Conservation (phyloP, 768 basidiomycete genomes). For the Leucosporidium scottii region DNA sequence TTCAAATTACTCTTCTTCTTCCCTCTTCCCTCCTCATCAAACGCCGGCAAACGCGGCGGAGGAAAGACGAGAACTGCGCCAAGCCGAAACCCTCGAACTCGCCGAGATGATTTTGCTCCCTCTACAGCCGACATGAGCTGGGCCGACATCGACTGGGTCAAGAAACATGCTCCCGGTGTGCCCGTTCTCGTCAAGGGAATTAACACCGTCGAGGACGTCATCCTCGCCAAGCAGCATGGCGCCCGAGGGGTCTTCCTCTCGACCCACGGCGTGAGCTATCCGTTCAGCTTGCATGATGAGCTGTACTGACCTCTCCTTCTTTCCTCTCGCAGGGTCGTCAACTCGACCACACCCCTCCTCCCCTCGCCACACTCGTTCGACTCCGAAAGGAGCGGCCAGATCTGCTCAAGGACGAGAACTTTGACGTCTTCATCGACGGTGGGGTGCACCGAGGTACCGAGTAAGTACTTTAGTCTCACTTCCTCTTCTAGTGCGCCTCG, state of each 20-base stretch:
- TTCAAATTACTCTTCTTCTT: background rate
- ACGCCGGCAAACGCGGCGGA: no score
- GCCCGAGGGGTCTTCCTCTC: slow-evolving; percentile 13
- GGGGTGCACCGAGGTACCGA: slow-evolving; percentile 50
- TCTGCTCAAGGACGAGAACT: slow-evolving; percentile 38
- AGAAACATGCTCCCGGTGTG: background rate
- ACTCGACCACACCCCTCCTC: slow-evolving; percentile 71
- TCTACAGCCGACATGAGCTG: slow-evolving; percentile 1
- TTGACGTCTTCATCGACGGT: slow-evolving; percentile 49
- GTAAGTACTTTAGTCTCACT: background rate
- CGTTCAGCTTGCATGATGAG: background rate
- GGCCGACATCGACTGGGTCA: slow-evolving; percentile 20
- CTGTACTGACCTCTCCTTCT: background rate
- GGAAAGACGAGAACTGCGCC: no score
- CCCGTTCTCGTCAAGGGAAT: slow-evolving; percentile 29
- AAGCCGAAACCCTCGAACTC: no score
- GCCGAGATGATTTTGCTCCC: background rate
- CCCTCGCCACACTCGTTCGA: slow-evolving; percentile 54
- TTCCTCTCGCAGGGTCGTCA: slow-evolving; percentile 48
- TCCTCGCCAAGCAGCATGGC: slow-evolving; percentile 15
- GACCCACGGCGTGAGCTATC: slow-evolving; percentile 35
- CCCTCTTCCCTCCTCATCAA: no score
- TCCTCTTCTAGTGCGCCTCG: background rate
- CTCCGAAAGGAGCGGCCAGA: slow-evolving; percentile 44
- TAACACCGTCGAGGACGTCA: slow-evolving; percentile 15